Percentiles rank a stretch among this genome's conserved stretches.
Evolutionary conservation across 495 filamentous ascomycete species (phyloP).

Genomic region (Daldinia concentrica): DNA sequence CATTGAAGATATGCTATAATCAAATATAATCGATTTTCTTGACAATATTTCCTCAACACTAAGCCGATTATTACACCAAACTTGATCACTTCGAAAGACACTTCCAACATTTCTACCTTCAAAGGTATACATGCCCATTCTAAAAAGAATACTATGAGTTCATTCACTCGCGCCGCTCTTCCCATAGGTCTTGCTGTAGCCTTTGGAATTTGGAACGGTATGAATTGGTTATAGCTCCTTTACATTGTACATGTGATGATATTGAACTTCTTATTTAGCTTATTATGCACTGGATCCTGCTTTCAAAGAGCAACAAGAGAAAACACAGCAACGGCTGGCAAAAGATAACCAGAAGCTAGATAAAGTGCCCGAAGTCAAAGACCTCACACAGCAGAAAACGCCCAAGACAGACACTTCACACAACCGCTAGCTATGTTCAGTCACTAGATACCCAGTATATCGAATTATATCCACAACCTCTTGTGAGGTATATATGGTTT

Average conservation of each 20-base stretch:
- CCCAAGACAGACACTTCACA: background rate
- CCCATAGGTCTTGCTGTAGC: slow-evolving; percentile 42
- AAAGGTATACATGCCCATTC: background rate
- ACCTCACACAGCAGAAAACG: slow-evolving; percentile 12
- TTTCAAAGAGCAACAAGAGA: slow-evolving; percentile 50
- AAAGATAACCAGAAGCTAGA: slow-evolving; percentile 21
- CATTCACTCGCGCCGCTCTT: slow-evolving; percentile 35
- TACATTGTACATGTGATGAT: slow-evolving; percentile 17
- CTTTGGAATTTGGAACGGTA: slow-evolving; percentile 49
- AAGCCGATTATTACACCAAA: background rate
- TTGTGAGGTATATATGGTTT: background rate
- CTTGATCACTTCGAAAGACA: background rate
- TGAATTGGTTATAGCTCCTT: slow-evolving; percentile 20
- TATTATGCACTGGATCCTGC: slow-evolving; percentile 55
- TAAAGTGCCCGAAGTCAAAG: background rate
- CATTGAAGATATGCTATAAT: background rate
- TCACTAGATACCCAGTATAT: background rate
- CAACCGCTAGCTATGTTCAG: slow-evolving; percentile 12
- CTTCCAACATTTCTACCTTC: background rate
- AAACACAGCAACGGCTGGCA: slow-evolving; percentile 28
- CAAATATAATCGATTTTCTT: background rate
- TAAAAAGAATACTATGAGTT: slow-evolving; percentile 36
- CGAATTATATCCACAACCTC: background rate
- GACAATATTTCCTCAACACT: background rate
- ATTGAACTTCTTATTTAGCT: slow-evolving; percentile 44